Evolutionary conservation across 2,329 filamentous ascomycete species (phyloP).

Genomic region (Verticillium longisporum): DNA sequence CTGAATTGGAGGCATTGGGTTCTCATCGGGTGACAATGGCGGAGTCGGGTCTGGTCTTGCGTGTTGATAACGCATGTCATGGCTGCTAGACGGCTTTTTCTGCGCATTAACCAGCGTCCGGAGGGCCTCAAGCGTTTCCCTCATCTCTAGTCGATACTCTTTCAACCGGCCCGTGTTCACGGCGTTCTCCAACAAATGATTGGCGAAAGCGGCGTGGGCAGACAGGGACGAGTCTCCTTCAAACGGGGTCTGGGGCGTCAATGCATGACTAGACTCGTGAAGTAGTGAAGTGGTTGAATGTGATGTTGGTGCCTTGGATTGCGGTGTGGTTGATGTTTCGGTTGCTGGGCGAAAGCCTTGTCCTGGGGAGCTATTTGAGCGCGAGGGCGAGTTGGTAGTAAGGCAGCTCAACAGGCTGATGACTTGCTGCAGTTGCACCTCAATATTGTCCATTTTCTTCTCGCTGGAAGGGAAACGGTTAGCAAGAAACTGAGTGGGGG

Average conservation of each 20-base stretch:
- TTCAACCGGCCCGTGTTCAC: slow-evolving; percentile 9
- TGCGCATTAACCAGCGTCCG: slow-evolving; percentile 9
- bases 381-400: background rate
- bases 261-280: background rate
- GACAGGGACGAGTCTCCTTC: slow-evolving; percentile 14
- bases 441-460: slow-evolving; percentile 3
- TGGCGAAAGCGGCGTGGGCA: slow-evolving; percentile 16
- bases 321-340: background rate
- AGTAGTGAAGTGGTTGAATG: background rate
- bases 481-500: background rate
- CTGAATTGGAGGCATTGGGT: too few relatives aligned
- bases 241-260: slow-evolving; percentile 6
- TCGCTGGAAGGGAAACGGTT: background rate
- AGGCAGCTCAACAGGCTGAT: too few relatives aligned
- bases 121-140: slow-evolving; percentile 9
- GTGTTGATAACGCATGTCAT: background rate
- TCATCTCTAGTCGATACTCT: slow-evolving; percentile 14
- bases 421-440: slow-evolving; percentile 7
- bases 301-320: background rate
- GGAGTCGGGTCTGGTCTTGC: background rate
- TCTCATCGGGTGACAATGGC: background rate
- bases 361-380: too few relatives aligned
- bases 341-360: background rate
- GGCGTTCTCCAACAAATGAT: slow-evolving; percentile 11
- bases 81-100: slow-evolving; percentile 1